Evolutionary conservation across 495 filamentous ascomycete species (phyloP), one percentile per base, ranked within the genome.

Genomic region (Lophiotrema nucula): DNA sequence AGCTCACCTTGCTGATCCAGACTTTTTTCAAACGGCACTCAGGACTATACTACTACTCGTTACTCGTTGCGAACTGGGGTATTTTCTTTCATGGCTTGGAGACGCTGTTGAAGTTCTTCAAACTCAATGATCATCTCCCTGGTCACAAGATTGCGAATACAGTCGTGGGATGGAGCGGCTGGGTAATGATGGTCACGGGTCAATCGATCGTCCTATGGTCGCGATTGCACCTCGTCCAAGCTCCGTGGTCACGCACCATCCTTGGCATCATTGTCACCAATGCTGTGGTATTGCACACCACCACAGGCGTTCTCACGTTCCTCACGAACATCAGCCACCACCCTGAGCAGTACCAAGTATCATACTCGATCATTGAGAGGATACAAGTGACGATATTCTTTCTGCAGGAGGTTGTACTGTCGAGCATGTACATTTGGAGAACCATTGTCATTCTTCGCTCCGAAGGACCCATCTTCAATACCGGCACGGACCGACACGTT

Each of bases 151-250:
- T 43, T 43, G 39, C 39, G 10, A 43, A 43, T n/a, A 43, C 18
- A 2, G 21, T 26, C 23, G 15, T 60, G 11, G 19, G 28, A 0
- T 31, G 22, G 2, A 4, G 39, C 4, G 49, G 56, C 13, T 60
- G 56, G 56, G 22, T 22, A 1, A 12, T 15, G 11, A 53, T 58
- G 38, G 25, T 56, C 21, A 62, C 26, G 4, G 66, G 35, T 2
- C 44, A 53, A 19, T 58, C 60, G 2, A 16, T 64, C 21, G 60
- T 59, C 1, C 55, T 58, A 6, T 64, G 49, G 22, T 64, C 60
- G 3, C 54, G 60, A 4, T 43, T 64, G 1, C 54, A 64, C 37
- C 55, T 64, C 42, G 35, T 64, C 16, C 53, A 43, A 39, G 47
- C 13, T 13, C 3, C 22, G 1, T 4, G 19, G 50, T 35, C 15